phyloP scores from a whole-genome alignment of 2,329 filamentous ascomycete species.

The Xylaria hypoxylon region DNA sequence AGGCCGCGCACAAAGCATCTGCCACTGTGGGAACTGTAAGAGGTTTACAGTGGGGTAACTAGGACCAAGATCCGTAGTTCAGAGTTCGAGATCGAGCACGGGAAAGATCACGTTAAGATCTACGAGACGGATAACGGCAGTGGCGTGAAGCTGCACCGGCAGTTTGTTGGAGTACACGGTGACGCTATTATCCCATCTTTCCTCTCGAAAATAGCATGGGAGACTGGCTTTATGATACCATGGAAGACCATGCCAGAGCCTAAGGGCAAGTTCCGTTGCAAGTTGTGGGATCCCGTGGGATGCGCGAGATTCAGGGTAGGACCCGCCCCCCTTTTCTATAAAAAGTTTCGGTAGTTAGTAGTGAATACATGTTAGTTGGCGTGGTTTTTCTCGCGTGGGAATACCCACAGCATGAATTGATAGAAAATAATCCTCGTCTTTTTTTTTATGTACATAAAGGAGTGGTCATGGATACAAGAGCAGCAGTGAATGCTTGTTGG shows the following conservation, averaged over 20 bases:
- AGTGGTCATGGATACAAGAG: conserved; percentile 23
- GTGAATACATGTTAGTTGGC: background rate
- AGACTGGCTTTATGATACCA: too few species aligned
- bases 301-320: conserved; percentile 44
- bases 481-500: background rate
- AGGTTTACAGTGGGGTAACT: conserved; percentile 64
- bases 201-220: too few species aligned
- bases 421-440: background rate
- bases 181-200: conserved; percentile 31
- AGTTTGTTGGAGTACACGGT: conserved; percentile 67
- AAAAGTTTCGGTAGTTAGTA: background rate
- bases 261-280: conserved; percentile 50
- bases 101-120: conserved; percentile 52
- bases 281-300: conserved; percentile 51
- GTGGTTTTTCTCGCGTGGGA: too few species aligned
- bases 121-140: conserved; percentile 63
- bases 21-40: conserved; percentile 66
- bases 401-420: background rate
- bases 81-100: conserved; percentile 55
- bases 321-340: background rate
- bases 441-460: conserved; percentile 17
- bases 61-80: conserved; percentile 62
- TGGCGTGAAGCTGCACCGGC: conserved; percentile 59
- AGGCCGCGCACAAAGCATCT: conserved; percentile 64
- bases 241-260: conserved; percentile 49